Evolutionary conservation across 176 grass and related monocot genomes (phyloP).

Genomic region (Carex scoparia): DNA sequence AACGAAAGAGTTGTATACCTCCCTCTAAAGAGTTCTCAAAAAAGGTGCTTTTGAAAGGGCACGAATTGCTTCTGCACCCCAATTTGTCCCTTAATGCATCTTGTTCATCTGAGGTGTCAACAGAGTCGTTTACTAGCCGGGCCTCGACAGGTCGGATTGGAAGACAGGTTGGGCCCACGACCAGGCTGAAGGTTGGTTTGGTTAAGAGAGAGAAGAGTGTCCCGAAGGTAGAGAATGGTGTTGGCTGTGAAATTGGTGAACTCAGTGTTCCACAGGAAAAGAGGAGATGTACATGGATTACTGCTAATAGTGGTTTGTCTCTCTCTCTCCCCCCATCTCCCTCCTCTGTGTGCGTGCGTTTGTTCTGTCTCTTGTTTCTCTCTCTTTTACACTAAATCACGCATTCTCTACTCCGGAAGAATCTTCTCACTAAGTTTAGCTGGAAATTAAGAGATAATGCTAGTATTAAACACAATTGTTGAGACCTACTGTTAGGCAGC

Average conservation of each 20-base stretch:
- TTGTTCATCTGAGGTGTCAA: slow-evolving; percentile 68
- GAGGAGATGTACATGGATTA: slow-evolving; percentile 74
- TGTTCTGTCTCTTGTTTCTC: neutral
- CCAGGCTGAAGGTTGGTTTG: slow-evolving; percentile 18
- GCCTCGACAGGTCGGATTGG: slow-evolving; percentile 39
- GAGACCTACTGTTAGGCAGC: neutral
- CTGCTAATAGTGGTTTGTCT: slow-evolving; percentile 67
- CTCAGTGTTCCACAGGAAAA: slow-evolving; percentile 18
- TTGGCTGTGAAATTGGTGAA: slow-evolving; percentile 7
- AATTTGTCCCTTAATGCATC: slow-evolving; percentile 58
- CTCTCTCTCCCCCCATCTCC: neutral
- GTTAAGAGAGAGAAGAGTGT: slow-evolving; percentile 42
- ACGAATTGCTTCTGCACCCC: slow-evolving; percentile 35
- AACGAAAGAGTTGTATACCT: neutral
- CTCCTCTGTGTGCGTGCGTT: neutral
- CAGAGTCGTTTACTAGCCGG: slow-evolving; percentile 41
- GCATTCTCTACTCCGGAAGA: neutral
- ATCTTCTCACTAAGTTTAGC: neutral
- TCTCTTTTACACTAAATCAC: neutral
- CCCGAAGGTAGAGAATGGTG: slow-evolving; percentile 27
- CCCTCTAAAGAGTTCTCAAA: slow-evolving; percentile 15
- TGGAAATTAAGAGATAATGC: neutral
- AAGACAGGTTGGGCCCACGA: slow-evolving; percentile 11
- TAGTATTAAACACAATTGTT: neutral
- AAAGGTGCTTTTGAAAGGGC: slow-evolving; percentile 34